Base-by-base conservation (phyloP, 169 alveolate species). In the Plasmodium blacklocki region DNA sequence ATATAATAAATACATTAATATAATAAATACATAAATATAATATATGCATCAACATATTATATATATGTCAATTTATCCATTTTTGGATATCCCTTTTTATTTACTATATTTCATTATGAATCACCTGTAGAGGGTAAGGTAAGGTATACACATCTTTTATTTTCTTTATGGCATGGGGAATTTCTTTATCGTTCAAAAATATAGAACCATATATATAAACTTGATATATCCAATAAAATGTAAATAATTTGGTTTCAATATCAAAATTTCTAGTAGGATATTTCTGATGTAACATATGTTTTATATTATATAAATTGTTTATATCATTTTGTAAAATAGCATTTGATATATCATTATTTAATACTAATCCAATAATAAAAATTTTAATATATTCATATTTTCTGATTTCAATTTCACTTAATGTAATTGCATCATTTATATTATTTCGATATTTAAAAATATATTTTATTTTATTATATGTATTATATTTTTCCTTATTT, bases 221-320 rank as follows among this genome's bases (percentile, higher is more conserved):
- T 12, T 83, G 74, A 62, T 70, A 83, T 32, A 83, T 73, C 91
- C 91, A 83, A 62, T 83, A 70, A 21, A 70, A 83, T 3, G 91
- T 83, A 59, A 83, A 67, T 12, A 83, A 18, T 43, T 63, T 60
- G 19, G 91, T 62, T 52, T 67, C 21, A 15, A 83, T 45, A n/a
- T 68, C 52, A 29, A 83, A 70, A 1, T 43, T 83, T 12, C 19
- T 58, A 5, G 80, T 2, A 50, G n/a, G 26, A 50, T 83, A 83
- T 62, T 83, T 83, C 47, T 60, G 21, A 19, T 73, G 86, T 3
- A 83, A n/a, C 2, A 73, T 58, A 8, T 49, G 50, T 9, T 83
- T 71, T 66, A 83, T 58, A 29, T 50, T 59, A 50, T 83, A 70
- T 21, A 83, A 60, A 29, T 15, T 3, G n/a, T 83, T 72, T 23